These are phyloP conservation scores for Avena atlantica DNA, from an alignment of 176 grass and related monocot species.

Conservation along the genomic window DNA sequence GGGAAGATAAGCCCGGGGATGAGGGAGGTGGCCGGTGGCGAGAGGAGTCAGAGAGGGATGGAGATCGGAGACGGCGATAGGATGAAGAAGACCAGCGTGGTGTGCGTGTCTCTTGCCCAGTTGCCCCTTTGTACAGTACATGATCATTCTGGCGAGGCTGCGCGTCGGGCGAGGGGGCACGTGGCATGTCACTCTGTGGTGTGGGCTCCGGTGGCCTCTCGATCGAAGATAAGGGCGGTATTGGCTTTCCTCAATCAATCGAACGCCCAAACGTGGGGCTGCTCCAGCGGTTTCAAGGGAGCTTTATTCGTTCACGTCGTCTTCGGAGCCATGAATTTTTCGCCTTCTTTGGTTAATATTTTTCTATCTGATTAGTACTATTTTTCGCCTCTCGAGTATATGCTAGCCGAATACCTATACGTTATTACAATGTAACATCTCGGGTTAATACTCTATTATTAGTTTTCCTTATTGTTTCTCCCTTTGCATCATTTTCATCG, in stretches of 20 bases:
- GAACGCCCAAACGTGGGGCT: conserved; percentile 49
- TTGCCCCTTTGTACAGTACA: neutral
- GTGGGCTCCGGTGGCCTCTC: conserved; percentile 43
- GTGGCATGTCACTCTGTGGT: conserved; percentile 26
- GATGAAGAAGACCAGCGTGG: neutral
- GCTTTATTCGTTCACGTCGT: neutral
- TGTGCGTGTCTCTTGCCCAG: conserved; percentile 26
- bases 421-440: no score
- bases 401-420: no score
- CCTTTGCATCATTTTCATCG: no score
- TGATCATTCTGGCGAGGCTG: neutral
- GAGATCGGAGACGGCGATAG: conserved; percentile 36
- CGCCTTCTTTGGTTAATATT: no score
- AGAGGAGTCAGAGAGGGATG: conserved; percentile 26
- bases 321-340: neutral
- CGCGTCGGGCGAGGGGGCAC: neutral
- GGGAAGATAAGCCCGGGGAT: conserved; percentile 44
- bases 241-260: conserved; percentile 22
- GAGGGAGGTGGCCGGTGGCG: conserved; percentile 19
- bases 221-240: conserved; percentile 46
- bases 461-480: no score
- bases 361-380: no score
- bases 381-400: no score
- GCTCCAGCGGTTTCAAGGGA: conserved; percentile 52
- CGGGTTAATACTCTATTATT: no score